A percentile compares a stretch with the other conserved stretches of the same genome.
These are phyloP conservation scores for Phytophthora meadii DNA, from an alignment of 352 stramenopile genomes.

Conservation along the genomic window DNA sequence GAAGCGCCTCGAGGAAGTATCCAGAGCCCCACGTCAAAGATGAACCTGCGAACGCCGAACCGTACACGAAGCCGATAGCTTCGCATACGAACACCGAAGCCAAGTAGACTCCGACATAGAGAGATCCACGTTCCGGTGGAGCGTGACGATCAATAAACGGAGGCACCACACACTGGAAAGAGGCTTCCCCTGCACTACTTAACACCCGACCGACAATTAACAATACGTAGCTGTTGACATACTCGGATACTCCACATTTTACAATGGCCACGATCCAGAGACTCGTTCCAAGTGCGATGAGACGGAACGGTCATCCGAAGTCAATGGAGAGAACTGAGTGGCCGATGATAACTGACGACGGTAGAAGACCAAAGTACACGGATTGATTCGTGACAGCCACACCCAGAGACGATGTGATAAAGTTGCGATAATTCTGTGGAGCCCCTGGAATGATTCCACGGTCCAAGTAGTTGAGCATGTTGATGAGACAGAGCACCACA, in stretches of 20 bases:
- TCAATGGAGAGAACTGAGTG: constrained; percentile 76
- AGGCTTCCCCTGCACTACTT: constrained; percentile 79
- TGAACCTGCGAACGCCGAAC: constrained; percentile 51
- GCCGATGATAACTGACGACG: constrained; percentile 88
- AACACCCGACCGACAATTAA: constrained; percentile 79
- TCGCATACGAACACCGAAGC: constrained; percentile 80
- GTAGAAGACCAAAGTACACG: constrained; percentile 66
- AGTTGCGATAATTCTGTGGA: constrained; percentile 65
- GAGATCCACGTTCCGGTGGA: constrained; percentile 45
- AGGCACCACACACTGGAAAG: constrained; percentile 83
- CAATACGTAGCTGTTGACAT: constrained; percentile 68
- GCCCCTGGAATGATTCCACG: constrained; percentile 89
- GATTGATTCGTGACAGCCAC: constrained; percentile 38
- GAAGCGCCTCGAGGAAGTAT: constrained; percentile 80
- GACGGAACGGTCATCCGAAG: constrained; percentile 76
- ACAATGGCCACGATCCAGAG: constrained; percentile 81
- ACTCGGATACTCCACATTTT: constrained; percentile 60
- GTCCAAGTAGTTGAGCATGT: constrained; percentile 94
- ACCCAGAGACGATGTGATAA: constrained; percentile 59
- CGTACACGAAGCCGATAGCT: constrained; percentile 81
- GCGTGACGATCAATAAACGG: constrained; percentile 86
- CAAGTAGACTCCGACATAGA: constrained; percentile 90
- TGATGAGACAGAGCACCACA: constrained; percentile 76
- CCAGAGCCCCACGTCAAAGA: constrained; percentile 63
- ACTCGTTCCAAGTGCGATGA: constrained; percentile 74